Percentiles rank a stretch among this genome's conserved stretches.
Evolutionary conservation across 2,329 filamentous ascomycete species (phyloP).

Genomic region (Diaporthe longicolla): DNA sequence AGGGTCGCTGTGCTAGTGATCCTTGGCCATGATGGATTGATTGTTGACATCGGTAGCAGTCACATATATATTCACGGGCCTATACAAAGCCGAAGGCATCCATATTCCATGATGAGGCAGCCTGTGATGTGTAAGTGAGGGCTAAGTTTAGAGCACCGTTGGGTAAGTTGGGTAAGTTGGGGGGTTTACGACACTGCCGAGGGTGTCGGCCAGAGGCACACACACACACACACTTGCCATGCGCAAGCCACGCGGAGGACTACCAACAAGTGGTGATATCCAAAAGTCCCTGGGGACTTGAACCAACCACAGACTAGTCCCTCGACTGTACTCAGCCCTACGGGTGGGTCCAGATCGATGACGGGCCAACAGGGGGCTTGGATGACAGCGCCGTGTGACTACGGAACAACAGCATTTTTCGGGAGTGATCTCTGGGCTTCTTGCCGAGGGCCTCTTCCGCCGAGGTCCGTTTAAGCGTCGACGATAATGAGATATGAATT

Average conservation of each 20-base stretch:
- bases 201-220: background rate
- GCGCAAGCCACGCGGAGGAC: background rate
- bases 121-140: slow-evolving; percentile 18
- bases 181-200: slow-evolving; percentile 6
- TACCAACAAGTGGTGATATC: background rate
- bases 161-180: background rate
- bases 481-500: background rate
- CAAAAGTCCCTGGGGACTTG: background rate
- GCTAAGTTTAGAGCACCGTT: slow-evolving; percentile 23
- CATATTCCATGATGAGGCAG: slow-evolving; percentile 10
- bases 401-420: background rate
- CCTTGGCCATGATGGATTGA: background rate
- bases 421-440: background rate
- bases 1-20: background rate
- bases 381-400: background rate
- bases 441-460: background rate
- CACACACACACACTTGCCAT: background rate
- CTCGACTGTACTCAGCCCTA: background rate
- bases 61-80: background rate
- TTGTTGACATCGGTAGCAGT: background rate
- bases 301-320: background rate
- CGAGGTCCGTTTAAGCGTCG: background rate
- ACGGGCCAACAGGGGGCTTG: background rate
- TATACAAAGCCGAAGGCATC: background rate
- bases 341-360: background rate